phyloP scores from a whole-genome alignment of 306 rosid species.

The Rubus idaeus region DNA sequence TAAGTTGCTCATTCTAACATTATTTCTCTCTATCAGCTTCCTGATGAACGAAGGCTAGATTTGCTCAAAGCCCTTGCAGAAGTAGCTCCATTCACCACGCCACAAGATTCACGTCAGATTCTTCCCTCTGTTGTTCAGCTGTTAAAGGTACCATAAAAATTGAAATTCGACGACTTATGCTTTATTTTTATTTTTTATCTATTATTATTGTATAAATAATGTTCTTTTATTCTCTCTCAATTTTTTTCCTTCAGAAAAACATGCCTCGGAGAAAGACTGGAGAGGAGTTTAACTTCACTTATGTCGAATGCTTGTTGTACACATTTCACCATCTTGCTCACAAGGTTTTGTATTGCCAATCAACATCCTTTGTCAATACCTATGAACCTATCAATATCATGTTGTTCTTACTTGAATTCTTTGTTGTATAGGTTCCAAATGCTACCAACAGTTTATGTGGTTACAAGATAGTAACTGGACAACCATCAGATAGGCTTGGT shows the following conservation, averaged over 20 bases:
- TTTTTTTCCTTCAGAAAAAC: conserved; percentile 55
- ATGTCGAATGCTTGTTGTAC: conserved; percentile 90
- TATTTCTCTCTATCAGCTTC: conserved; percentile 54
- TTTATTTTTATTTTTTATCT: background rate
- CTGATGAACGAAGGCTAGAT: conserved; percentile 90
- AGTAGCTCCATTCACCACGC: conserved; percentile 81
- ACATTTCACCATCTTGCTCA: conserved; percentile 96
- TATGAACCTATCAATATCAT: conserved; percentile 6
- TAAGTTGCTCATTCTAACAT: background rate
- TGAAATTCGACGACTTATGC: background rate
- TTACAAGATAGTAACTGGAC: conserved; percentile 95
- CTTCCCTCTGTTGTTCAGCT: conserved; percentile 93
- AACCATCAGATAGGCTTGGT: conserved; percentile 98
- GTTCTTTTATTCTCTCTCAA: background rate
- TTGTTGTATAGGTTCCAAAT: conserved; percentile 79
- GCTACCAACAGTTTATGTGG: conserved; percentile 97
- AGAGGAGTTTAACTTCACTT: conserved; percentile 89
- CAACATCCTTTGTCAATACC: conserved; percentile 11
- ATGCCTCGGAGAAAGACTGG: conserved; percentile 91
- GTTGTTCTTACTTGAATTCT: conserved; percentile 18
- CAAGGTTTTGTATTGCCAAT: conserved; percentile 54
- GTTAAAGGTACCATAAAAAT: conserved; percentile 52
- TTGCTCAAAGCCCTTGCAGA: conserved; percentile 94
- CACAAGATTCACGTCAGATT: conserved; percentile 95
- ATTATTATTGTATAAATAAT: background rate